Evolutionary conservation across 2,329 filamentous ascomycete species (phyloP).

Genomic region (Ceratocystis eucalypticola): DNA sequence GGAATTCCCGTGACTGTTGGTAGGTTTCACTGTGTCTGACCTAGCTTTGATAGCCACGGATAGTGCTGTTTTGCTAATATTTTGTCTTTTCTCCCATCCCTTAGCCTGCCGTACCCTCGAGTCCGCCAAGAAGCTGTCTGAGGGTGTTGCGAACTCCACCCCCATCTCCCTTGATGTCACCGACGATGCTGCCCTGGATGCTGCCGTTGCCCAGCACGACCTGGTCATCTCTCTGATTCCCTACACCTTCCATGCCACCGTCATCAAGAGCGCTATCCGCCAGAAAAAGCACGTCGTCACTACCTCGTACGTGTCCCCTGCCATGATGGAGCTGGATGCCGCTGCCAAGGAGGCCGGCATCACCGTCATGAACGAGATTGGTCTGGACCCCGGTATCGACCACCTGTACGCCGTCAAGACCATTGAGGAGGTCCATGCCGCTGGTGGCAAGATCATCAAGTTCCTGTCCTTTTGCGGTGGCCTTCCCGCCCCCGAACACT

Average conservation of each 20-base stretch:
- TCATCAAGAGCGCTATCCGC: slow-evolving; percentile 87
- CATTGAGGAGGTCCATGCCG: slow-evolving; percentile 75
- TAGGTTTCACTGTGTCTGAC: slow-evolving; percentile 27
- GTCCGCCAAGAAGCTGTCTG: slow-evolving; percentile 59
- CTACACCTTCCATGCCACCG: slow-evolving; percentile 75
- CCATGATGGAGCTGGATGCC: slow-evolving; percentile 79
- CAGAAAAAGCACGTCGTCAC: slow-evolving; percentile 95
- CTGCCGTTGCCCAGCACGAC: slow-evolving; percentile 65
- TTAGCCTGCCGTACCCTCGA: slow-evolving; percentile 70
- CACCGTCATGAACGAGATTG: slow-evolving; percentile 96
- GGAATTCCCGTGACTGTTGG: slow-evolving; percentile 52
- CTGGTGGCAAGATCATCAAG: slow-evolving; percentile 68
- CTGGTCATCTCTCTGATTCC: slow-evolving; percentile 74
- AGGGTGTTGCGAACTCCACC: slow-evolving; percentile 56
- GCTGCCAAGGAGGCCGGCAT: slow-evolving; percentile 80
- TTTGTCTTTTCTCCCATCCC: background rate
- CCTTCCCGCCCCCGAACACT: slow-evolving; percentile 55
- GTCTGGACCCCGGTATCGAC: slow-evolving; percentile 58
- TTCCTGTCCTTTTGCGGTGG: slow-evolving; percentile 83
- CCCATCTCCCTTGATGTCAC: slow-evolving; percentile 77
- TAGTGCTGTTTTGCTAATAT: background rate
- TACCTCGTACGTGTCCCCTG: slow-evolving; percentile 82
- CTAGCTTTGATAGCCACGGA: background rate
- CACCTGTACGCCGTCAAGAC: slow-evolving; percentile 73
- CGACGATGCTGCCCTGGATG: slow-evolving; percentile 62